phyloP scores from a whole-genome alignment of 768 basidiomycete species.

The Serendipita sp. region DNA sequence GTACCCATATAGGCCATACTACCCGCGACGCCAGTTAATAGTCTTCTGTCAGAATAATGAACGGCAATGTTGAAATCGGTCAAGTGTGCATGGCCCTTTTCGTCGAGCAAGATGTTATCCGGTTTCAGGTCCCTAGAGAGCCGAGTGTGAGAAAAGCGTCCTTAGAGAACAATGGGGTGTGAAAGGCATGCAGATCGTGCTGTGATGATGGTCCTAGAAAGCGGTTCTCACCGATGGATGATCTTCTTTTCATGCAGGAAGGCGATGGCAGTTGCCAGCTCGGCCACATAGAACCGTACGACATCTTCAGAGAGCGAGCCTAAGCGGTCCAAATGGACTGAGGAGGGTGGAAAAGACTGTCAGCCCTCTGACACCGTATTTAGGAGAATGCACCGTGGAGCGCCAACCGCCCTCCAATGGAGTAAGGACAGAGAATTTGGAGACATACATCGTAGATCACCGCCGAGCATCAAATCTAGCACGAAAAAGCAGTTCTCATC shows the following conservation, averaged over 20 bases:
- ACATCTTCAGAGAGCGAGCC: slow-evolving; percentile 54
- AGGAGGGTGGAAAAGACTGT: slow-evolving; percentile 8
- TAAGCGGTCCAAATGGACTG: slow-evolving; percentile 80
- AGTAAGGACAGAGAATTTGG: slow-evolving; percentile 1
- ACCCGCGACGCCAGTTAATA: slow-evolving; percentile 88
- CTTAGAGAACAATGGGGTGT: slow-evolving; percentile 17
- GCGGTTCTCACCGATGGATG: slow-evolving; percentile 72
- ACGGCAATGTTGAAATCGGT: slow-evolving; percentile 99
- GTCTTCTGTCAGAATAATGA: slow-evolving; percentile 78
- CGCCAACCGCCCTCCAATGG: neutral
- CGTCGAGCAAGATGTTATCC: slow-evolving; percentile 90
- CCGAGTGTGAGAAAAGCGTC: slow-evolving; percentile 7
- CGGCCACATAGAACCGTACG: slow-evolving; percentile 78
- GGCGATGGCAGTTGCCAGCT: slow-evolving; percentile 73
- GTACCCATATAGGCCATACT: slow-evolving; percentile 98
- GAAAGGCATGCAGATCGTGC: slow-evolving; percentile 11
- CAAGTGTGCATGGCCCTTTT: slow-evolving; percentile 86
- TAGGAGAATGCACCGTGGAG: neutral
- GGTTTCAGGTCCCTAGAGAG: slow-evolving; percentile 76
- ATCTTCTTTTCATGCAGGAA: slow-evolving; percentile 88
- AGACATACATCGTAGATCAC: slow-evolving; percentile 76
- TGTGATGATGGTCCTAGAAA: slow-evolving; percentile 14
- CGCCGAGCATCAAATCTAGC: slow-evolving; percentile 90
- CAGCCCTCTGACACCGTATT: neutral
- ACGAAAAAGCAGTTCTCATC: slow-evolving; percentile 99